Conservation (phyloP, 1,284 basidiomycete genomes). For the Agaricales sp. region DNA sequence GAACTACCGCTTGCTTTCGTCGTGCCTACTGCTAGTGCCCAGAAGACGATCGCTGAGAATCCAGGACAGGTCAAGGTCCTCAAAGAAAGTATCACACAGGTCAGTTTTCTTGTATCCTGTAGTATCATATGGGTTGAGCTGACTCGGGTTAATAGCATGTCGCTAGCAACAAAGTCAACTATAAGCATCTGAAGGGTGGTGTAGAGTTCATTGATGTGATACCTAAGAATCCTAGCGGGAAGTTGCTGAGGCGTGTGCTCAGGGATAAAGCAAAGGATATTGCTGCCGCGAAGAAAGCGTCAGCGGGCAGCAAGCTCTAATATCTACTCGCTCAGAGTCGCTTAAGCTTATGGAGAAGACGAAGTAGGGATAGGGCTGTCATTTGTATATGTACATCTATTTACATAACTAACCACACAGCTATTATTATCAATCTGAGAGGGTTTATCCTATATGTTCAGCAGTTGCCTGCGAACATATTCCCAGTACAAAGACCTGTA, state of each 20-base stretch:
- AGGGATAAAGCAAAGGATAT: conserved; percentile 37
- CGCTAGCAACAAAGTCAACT: conserved; percentile 43
- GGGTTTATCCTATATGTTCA: too few species aligned
- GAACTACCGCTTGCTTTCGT: conserved; percentile 51
- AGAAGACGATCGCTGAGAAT: conserved; percentile 22
- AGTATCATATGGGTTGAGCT: background rate
- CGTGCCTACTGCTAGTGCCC: conserved; percentile 32
- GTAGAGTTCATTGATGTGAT: conserved; percentile 43
- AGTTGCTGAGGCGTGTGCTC: conserved; percentile 44
- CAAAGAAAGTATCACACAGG: conserved; percentile 36
- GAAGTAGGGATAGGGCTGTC: too few species aligned
- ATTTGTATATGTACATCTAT: too few species aligned
- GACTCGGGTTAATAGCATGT: conserved; percentile 40
- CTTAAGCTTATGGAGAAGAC: too few species aligned
- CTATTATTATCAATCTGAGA: too few species aligned
- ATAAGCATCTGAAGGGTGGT: conserved; percentile 49
- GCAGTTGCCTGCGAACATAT: too few species aligned
- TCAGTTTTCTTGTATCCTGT: conserved; percentile 15
- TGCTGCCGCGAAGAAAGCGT: background rate
- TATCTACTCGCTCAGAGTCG: too few species aligned
- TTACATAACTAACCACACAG: too few species aligned
- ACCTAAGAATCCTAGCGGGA: conserved; percentile 50
- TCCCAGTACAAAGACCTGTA: too few species aligned
- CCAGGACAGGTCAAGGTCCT: conserved; percentile 22
- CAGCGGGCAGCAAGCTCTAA: too few species aligned